A percentile compares a stretch with the other conserved stretches of the same genome.
These are phyloP conservation scores for Rosa hybrid DNA, from an alignment of 331 rosid species.

Conservation along the genomic window DNA sequence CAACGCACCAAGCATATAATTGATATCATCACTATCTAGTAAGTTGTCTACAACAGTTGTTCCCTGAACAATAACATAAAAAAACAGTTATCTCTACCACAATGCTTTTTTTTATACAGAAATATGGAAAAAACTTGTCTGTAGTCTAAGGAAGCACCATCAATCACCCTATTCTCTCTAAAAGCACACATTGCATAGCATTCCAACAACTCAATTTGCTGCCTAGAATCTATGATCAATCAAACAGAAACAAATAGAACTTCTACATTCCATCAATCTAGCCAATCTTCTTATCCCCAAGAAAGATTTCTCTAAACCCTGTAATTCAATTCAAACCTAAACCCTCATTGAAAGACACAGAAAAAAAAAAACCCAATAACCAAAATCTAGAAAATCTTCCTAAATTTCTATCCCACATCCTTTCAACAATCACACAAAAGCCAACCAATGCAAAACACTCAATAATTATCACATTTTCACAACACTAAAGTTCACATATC, in stretches of 20 bases:
- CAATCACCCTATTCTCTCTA: slow-evolving; percentile 13
- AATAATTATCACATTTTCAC: not conserved
- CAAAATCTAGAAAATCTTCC: not conserved
- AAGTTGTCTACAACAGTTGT: slow-evolving; percentile 94
- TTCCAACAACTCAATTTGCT: not conserved
- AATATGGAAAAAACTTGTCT: not conserved
- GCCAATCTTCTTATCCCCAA: not conserved
- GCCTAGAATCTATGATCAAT: not conserved
- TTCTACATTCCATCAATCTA: not conserved
- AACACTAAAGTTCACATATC: not conserved
- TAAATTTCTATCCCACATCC: not conserved
- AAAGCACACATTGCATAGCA: not conserved
- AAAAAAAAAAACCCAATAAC: not conserved
- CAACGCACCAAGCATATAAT: slow-evolving; percentile 94
- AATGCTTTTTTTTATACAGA: not conserved
- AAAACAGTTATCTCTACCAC: not conserved
- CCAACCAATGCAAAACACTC: slow-evolving; percentile 7
- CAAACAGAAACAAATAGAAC: not conserved
- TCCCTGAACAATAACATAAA: slow-evolving; percentile 59
- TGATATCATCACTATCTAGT: slow-evolving; percentile 86
- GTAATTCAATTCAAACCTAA: not conserved
- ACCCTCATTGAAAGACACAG: not conserved
- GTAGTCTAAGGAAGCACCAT: not conserved
- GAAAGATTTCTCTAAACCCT: not conserved
- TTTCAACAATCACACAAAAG: slow-evolving; percentile 10